Conservation (phyloP, 257 asterid genomes). For the Scutellaria galericulata region DNA sequence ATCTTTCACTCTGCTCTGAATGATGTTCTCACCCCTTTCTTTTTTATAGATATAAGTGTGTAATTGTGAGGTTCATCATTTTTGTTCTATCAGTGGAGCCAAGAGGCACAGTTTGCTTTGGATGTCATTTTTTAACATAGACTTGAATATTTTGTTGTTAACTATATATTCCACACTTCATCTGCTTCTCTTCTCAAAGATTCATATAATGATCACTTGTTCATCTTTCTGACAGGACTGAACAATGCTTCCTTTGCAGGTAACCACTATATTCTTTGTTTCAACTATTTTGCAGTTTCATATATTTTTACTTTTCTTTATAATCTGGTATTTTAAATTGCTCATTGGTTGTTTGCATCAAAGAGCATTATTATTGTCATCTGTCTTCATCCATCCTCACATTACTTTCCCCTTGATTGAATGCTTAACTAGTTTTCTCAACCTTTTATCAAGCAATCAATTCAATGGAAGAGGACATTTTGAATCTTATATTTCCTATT, state of each 20-base stretch:
- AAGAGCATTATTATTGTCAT: background rate
- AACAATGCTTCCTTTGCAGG: slow-evolving; percentile 76
- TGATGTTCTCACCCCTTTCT: background rate
- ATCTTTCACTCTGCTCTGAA: background rate
- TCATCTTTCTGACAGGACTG: slow-evolving; percentile 66
- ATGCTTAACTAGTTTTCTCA: background rate
- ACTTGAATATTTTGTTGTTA: slow-evolving; percentile 20
- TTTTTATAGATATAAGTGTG: background rate
- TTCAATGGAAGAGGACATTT: background rate
- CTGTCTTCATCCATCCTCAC: background rate
- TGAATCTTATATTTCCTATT: background rate
- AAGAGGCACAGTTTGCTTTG: slow-evolving; percentile 15
- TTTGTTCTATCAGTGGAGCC: slow-evolving; percentile 3
- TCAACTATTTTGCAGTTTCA: slow-evolving; percentile 16
- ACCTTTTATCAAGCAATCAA: background rate
- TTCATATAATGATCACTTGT: slow-evolving; percentile 32
- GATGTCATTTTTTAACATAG: background rate
- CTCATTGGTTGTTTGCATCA: slow-evolving; percentile 17
- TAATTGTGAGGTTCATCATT: background rate
- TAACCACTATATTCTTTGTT: slow-evolving; percentile 30
- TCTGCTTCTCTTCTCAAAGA: slow-evolving; percentile 27
- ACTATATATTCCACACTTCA: slow-evolving; percentile 4
- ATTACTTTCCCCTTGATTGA: slow-evolving; percentile 6
- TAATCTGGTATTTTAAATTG: slow-evolving; percentile 11
- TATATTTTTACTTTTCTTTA: background rate